These are phyloP conservation scores for Podaxis mareebaensis DNA, from an alignment of 768 basidiomycete species.

Conservation along the genomic window DNA sequence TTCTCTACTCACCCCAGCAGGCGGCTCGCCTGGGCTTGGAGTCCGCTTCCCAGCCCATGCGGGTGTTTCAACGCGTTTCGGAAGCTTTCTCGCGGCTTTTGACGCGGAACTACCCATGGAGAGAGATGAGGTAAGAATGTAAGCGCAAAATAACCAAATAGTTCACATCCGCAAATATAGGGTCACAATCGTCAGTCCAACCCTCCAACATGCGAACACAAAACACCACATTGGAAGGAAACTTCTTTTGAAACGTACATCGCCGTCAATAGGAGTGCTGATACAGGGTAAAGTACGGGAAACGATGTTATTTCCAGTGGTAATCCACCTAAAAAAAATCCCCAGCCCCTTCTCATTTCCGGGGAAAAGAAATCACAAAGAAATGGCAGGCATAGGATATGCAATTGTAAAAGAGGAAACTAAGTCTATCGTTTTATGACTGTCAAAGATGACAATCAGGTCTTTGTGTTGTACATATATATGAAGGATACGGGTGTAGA, in stretches of 20 bases:
- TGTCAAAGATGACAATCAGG: conserved; percentile 28
- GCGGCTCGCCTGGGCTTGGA: conserved; percentile 21
- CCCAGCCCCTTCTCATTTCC: conserved; percentile 2
- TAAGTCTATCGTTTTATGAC: conserved; percentile 38
- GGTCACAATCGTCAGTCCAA: neutral
- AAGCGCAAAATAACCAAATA: neutral
- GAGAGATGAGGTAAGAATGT: conserved; percentile 6
- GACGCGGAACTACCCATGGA: conserved; percentile 65
- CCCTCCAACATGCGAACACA: neutral
- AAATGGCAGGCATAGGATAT: conserved; percentile 8
- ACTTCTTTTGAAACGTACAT: conserved; percentile 16
- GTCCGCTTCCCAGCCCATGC: conserved; percentile 51
- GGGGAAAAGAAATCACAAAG: neutral
- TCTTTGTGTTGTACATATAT: conserved; percentile 49
- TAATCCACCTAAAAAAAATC: conserved; percentile 7
- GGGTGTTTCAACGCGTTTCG: conserved; percentile 44
- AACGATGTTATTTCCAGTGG: neutral
- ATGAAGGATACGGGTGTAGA: conserved; percentile 21
- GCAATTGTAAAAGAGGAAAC: conserved; percentile 23
- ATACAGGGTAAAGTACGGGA: conserved; percentile 10
- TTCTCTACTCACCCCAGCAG: conserved; percentile 16
- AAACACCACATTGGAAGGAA: neutral
- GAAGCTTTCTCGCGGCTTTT: conserved; percentile 57
- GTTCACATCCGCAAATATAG: neutral
- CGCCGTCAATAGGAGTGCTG: neutral